These are phyloP conservation scores for Yamadazyma endophytica DNA, from an alignment of 805 yeast genomes.

Conservation along the genomic window DNA sequence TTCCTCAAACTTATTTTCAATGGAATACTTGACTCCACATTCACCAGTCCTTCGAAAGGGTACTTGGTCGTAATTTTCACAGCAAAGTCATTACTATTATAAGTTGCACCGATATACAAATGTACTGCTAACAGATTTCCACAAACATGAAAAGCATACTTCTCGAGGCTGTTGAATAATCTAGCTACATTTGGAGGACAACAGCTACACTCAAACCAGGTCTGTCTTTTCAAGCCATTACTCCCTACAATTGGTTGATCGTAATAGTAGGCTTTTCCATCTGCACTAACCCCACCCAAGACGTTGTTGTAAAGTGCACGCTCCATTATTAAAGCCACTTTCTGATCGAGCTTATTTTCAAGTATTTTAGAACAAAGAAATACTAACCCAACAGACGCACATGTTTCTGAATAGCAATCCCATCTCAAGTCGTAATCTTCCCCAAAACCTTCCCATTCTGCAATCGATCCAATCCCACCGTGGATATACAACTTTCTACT, in stretches of 20 bases:
- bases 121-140: conserved; percentile 10
- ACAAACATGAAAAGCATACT: conserved; percentile 9
- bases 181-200: conserved; percentile 23
- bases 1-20: conserved; percentile 11
- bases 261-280: conserved; percentile 17
- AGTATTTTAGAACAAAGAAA: conserved; percentile 15
- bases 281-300: conserved; percentile 18
- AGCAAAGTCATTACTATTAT: conserved; percentile 2
- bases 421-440: conserved; percentile 15
- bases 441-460: conserved; percentile 22
- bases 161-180: conserved; percentile 16
- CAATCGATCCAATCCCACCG: conserved; percentile 21
- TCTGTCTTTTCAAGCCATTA: conserved; percentile 10
- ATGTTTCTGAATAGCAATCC: conserved; percentile 20
- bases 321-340: conserved; percentile 16
- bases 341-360: conserved; percentile 8
- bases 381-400: conserved; percentile 19
- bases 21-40: conserved; percentile 6
- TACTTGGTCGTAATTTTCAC: conserved; percentile 9
- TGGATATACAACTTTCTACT: conserved; percentile 17
- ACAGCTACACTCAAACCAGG: conserved; percentile 18
- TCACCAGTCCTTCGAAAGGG: conserved; percentile 11
- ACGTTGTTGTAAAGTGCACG: conserved; percentile 17
- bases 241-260: conserved; percentile 16
- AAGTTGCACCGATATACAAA: conserved; percentile 12